Base-by-base conservation (phyloP, 371 early-diverging fungal genomes). In the Mucor irregularis region DNA sequence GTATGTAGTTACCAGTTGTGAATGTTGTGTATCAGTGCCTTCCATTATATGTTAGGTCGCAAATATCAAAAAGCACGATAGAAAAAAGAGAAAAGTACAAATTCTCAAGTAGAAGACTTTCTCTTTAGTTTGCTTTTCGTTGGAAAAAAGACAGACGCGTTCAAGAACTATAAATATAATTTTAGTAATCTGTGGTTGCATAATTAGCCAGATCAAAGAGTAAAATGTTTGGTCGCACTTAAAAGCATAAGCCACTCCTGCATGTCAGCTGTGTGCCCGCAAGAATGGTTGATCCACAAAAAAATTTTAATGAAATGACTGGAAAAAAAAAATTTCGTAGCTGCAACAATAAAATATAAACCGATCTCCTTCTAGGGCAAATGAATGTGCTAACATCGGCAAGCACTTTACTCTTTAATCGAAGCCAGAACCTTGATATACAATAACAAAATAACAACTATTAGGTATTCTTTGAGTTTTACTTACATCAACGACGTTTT, bases 171-270 rank as follows among this genome's bases (percentile, higher is more conserved):
- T 24, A 49, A 22, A 14, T 10, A 49, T 39, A 19, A 42, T 42
- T 24, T 42, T 42, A 42, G 42, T 34, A 14, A 14, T 14, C 10
- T 11, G 7, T 24, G 24, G 9, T 21, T 19, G 21, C 2, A 42
- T 21, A 21, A 24, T 24, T 2, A 42, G 42, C 42, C 22, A 13
- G 42, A 10, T 21, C 42, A 42, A 24, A 42, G 42, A 42, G 42
- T 6, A 21, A 19, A 25, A 42, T 42, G 42, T 25, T 42, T 42
- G 42, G 42, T 42, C 21, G 10, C 24, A 42, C 42, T 24, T 24
- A 25, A 42, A 42, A 42, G 24, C 25, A 42, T 42, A 42, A 42
- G 42, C 42, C 42, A 42, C 42, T n/a, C n/a, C n/a, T n/a, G n/a
- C n/a, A n/a, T n/a, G n/a, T n/a, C n/a, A n/a, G n/a, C n/a, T n/a